Base-by-base conservation (phyloP, 768 basidiomycete genomes). In the Cantharellus anzutake region DNA sequence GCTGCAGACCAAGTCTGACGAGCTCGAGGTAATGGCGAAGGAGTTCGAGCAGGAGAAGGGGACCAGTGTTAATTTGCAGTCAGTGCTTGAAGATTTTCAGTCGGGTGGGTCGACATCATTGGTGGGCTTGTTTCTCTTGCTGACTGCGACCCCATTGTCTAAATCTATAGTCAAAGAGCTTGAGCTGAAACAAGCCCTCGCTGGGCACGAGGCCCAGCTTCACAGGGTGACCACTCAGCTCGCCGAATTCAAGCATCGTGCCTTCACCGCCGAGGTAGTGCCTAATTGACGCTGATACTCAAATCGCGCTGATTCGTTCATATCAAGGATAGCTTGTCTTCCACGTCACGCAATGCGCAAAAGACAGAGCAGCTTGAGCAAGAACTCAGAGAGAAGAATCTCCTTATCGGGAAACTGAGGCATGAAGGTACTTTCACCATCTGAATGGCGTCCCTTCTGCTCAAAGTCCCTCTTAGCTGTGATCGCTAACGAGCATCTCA, bases 401-500 rank as follows among this genome's bases (percentile, higher is more conserved):
- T 88, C n/a, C 76, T 96, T 7, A 87, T 96, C n/a, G 86, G 84
- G 53, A 98, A 98, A 70, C 75, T 97, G 60, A 79, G 93, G 53
- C 94, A 98, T 66, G 94, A 99, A 78, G 81, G 93, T 92, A 63
- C 48, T 4, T 58, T n/a, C 51, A 56, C 38, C 41, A 5, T 50
- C 39, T 35, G 4, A 52, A 37, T 55, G 2, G 14, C 34, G 52
- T 51, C 62, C n/a, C 38, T 60, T 64, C 58, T 37, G 51, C 60
- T 56, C 50, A 37, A 35, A 35, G 48, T 40, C n/a, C 41, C 29
- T 29, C 63, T 7, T 64, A 94, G 94, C 86, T 57, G 91, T 99
- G 11, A 94, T 97, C 61, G 82, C 93, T 68, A 98, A 98, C 64
- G 96, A 98, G 67, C 96, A 99, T 66, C 76, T 99, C 5, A 96